Evolutionary conservation across 129 eudicot species (phyloP), one percentile per base, ranked within the genome.

Genomic region (Escallonia rubra): DNA sequence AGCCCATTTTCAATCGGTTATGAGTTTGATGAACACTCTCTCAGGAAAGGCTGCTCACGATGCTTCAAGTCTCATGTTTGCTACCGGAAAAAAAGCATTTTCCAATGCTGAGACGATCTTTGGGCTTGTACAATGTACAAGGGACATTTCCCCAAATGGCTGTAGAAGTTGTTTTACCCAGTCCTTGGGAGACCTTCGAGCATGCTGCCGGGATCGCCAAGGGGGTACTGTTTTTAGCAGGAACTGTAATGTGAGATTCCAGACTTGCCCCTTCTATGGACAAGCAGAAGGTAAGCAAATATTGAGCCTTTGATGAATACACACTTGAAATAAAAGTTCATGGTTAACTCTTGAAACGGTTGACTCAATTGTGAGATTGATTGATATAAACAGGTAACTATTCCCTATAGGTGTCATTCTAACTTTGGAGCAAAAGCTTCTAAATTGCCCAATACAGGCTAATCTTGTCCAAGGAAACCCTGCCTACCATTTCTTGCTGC

Each of bases 71-170:
- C 44, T 57, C 10, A 66, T 8, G 66, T 74, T 65, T 66, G 72
- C 67, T 2, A 66, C 72, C 0, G 59, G 66, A 3, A 48, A 46
- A 11, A 60, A 10, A 2, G 59, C 47, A 8, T 7, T 44, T 11
- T 10, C 54, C 1, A 12, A 5, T 12, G 2, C 13, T 73, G 42
- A 7, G 61, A 64, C 41, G 16, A 64, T 81, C 8, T 76, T 57
- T 10, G 86, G 64, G 69, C 63, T 72, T 41, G 67, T 43, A 68
- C 84, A 76, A 68, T 79, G 82, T 40, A 77, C 76, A 69, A 77
- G 80, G 3, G 80, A 81, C 67, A 49, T 73, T 7, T 57, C 80
- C 8, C 49, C 51, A 42, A 16, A 6, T 23, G 57, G 42, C 8
- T 77, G 86, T 57, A 4, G 40, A 15, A 48, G 40, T 42, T 79